Evolutionary conservation across 805 yeast species (phyloP), one percentile per base, ranked within the genome.

Genomic region (Pichia membranifaciens): DNA sequence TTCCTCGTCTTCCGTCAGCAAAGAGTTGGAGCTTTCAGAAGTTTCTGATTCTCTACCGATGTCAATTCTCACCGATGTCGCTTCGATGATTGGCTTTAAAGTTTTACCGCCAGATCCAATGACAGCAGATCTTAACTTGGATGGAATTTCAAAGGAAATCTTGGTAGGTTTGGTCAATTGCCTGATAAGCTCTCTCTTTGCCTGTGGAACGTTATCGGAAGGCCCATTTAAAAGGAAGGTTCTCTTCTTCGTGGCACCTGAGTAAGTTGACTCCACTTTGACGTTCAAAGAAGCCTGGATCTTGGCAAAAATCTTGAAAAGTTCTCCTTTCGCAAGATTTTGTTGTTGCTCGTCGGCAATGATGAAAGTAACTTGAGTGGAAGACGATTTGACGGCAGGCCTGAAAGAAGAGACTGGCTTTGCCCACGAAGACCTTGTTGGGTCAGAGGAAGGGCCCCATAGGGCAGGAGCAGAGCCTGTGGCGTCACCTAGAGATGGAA

Each of bases 21-120:
- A 41, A 28, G 49, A 28, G 28, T 45, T 53, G 29, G 52, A 51
- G 10, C 54, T 50, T 58, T 50, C 38, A n/a, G 45, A 48, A 44
- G 47, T 48, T 15, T 51, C 49, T 39, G 49, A 44, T 21, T 48
- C 55, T 41, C 56, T 66, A 6, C 81, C 84, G 58, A 90, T 81
- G 57, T 86, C 86, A 55, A 90, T 79, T 55, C 74, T 84, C 45
- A 81, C 81, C 43, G 79, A 82, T 42, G 86, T 76, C 33, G 75
- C 71, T 45, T 76, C 84, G 42, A 85, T 74, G 54, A 90, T 86
- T 49, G 93, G 90, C 64, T 81, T 86, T 66, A 90, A 78, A 51
- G 74, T 83, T 57, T 75, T 77, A 62, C 98, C 98, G 62, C 83
- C 86, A 38, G 90, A 75, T 50, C 98, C 98, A 67, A 90, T 90